A percentile compares a stretch with the other conserved stretches of the same genome.
These are phyloP conservation scores for Malassezia sp. DNA, from an alignment of 1,284 basidiomycete species.

Conservation along the genomic window DNA sequence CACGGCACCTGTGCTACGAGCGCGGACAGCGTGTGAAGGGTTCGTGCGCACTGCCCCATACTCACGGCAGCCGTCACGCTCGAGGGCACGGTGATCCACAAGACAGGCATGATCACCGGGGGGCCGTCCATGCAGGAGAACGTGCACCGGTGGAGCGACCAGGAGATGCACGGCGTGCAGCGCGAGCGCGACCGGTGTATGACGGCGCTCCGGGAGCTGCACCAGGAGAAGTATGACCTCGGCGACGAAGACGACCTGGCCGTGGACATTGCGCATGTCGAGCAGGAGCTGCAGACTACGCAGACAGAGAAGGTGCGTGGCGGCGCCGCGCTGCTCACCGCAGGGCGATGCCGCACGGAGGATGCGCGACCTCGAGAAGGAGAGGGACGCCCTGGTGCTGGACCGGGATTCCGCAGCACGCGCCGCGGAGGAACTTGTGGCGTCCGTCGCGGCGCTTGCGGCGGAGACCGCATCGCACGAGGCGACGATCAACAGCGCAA, in stretches of 20 bases:
- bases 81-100: slow-evolving; percentile 93
- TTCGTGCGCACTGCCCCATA: not conserved
- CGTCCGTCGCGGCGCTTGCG: slow-evolving; percentile 55
- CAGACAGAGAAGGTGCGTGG: slow-evolving; percentile 47
- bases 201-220: slow-evolving; percentile 67
- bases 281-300: slow-evolving; percentile 70
- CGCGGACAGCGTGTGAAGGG: slow-evolving; percentile 87
- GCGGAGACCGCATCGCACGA: slow-evolving; percentile 30
- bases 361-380: too few species aligned
- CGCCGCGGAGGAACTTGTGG: slow-evolving; percentile 34
- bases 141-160: slow-evolving; percentile 63
- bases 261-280: slow-evolving; percentile 65
- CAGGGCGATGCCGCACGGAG: too few species aligned
- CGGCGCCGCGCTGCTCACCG: slow-evolving; percentile 24
- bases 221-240: slow-evolving; percentile 65
- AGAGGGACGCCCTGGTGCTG: slow-evolving; percentile 26
- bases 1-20: slow-evolving; percentile 79
- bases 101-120: slow-evolving; percentile 92
- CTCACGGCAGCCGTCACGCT: slow-evolving; percentile 71
- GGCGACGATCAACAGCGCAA: slow-evolving; percentile 51
- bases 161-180: slow-evolving; percentile 75
- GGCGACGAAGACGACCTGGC: slow-evolving; percentile 71
- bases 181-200: slow-evolving; percentile 57
- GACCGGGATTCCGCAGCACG: slow-evolving; percentile 13
- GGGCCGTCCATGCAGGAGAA: slow-evolving; percentile 60